These are phyloP conservation scores for Dothidotthia symphoricarpi DNA, from an alignment of 2,329 filamentous ascomycete species.

Conservation along the genomic window DNA sequence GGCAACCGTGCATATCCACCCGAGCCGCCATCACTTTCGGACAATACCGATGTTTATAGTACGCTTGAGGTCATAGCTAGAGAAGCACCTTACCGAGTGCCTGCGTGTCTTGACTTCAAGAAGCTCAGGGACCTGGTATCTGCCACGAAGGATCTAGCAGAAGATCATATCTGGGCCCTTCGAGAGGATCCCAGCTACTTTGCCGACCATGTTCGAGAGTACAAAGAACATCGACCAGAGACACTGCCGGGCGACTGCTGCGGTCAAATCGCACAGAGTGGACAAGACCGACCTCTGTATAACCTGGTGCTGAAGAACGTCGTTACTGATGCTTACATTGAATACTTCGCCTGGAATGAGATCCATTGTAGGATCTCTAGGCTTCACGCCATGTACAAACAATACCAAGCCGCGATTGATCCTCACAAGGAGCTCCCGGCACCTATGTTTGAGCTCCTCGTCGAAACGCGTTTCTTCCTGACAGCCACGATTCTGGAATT, in stretches of 20 bases:
- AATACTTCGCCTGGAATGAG: neutral
- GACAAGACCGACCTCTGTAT: slow-evolving; percentile 14
- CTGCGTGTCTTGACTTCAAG: slow-evolving; percentile 48
- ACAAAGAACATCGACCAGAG: slow-evolving; percentile 46
- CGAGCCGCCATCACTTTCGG: too few species aligned
- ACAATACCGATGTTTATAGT: too few species aligned
- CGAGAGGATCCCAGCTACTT: slow-evolving; percentile 62
- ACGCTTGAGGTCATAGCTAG: slow-evolving; percentile 23
- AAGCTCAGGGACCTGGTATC: slow-evolving; percentile 47
- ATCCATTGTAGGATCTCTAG: neutral
- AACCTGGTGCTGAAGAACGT: neutral
- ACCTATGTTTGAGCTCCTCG: neutral
- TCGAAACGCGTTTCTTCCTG: neutral
- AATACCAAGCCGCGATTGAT: neutral
- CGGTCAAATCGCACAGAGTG: slow-evolving; percentile 30
- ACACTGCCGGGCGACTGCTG: too few species aligned
- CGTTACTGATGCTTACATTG: neutral
- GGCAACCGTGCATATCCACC: too few species aligned
- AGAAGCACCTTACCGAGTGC: slow-evolving; percentile 55
- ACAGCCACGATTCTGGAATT: neutral
- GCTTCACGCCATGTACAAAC: neutral
- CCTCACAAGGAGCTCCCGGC: slow-evolving; percentile 1
- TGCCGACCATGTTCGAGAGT: slow-evolving; percentile 44
- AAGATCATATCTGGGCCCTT: slow-evolving; percentile 57
- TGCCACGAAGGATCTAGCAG: slow-evolving; percentile 39